Evolutionary conservation across 1,284 basidiomycete species (phyloP).

Genomic region (Naganishia albida): DNA sequence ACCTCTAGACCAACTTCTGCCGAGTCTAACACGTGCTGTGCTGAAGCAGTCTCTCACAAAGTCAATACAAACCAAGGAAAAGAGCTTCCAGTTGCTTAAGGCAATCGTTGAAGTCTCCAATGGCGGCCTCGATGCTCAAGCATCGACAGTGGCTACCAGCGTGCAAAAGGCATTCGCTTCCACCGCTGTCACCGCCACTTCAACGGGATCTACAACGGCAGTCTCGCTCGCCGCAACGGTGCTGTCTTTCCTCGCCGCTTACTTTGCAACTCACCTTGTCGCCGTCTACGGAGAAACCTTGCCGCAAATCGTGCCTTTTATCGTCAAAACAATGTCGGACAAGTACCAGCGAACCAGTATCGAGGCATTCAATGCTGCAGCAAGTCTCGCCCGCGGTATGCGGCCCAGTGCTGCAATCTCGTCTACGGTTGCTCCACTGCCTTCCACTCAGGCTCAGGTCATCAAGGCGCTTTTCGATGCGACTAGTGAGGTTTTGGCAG

Average conservation of each 20-base stretch:
- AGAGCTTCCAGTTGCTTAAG: constrained; percentile 77
- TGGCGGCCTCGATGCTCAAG: constrained; percentile 75
- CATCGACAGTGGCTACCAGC: constrained; percentile 57
- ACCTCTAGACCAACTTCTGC: constrained; percentile 72
- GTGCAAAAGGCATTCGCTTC: constrained; percentile 48
- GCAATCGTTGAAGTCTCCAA: constrained; percentile 76
- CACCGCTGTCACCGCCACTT: constrained; percentile 41
- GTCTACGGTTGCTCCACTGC: constrained; percentile 45
- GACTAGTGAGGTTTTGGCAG: constrained; percentile 69
- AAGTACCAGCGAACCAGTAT: constrained; percentile 60
- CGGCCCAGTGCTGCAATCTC: constrained; percentile 42
- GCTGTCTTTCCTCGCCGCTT: constrained; percentile 78
- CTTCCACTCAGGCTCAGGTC: constrained; percentile 55
- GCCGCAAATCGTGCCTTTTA: constrained; percentile 66
- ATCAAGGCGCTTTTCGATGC: constrained; percentile 71
- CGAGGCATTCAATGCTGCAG: constrained; percentile 68
- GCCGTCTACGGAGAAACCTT: constrained; percentile 66
- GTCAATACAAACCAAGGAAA: constrained; percentile 78
- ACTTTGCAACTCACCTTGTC: constrained; percentile 78
- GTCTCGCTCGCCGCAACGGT: constrained; percentile 75
- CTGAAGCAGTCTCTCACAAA: constrained; percentile 83
- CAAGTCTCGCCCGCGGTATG: constrained; percentile 56
- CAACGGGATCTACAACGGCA: constrained; percentile 63
- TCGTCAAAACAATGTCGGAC: constrained; percentile 67
- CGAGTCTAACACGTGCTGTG: constrained; percentile 74